Evolutionary conservation across 106 monocot genomes (phyloP).

Genomic region (Dendrobium officinale): DNA sequence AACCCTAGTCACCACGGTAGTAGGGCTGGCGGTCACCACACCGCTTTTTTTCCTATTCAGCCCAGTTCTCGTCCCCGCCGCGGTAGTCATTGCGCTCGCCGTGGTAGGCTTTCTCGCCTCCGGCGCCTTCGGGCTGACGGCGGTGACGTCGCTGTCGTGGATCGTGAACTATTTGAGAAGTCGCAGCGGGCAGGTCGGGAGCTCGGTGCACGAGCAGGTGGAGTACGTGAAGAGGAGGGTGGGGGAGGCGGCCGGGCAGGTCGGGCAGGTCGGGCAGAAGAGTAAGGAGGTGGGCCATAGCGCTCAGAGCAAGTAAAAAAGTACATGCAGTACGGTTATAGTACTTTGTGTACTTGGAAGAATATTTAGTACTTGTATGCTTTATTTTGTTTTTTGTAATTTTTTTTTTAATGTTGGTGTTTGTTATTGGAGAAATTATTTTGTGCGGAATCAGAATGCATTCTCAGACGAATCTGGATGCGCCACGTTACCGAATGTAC

Average conservation of each 20-base stretch:
- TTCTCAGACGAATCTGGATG: no score
- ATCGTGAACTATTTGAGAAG: constrained; percentile 19
- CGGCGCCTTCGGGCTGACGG: constrained; percentile 44
- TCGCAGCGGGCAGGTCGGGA: neutral
- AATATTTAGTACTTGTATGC: no score
- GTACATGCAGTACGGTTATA: no score
- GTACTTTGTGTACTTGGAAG: no score
- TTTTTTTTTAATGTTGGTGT: no score
- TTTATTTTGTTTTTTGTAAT: no score
- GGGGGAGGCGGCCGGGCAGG: constrained; percentile 23
- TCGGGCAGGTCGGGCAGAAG: constrained; percentile 24
- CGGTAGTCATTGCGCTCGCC: constrained; percentile 26
- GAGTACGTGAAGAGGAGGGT: constrained; percentile 22
- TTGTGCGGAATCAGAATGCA: no score
- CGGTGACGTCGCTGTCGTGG: constrained; percentile 32
- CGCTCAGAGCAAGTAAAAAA: constrained; percentile 2
- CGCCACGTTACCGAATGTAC: no score
- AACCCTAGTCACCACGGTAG: constrained; percentile 30
- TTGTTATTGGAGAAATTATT: no score
- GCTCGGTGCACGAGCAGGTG: constrained; percentile 16
- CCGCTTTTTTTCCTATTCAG: constrained; percentile 51
- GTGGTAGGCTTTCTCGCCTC: constrained; percentile 46
- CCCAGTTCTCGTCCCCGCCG: constrained; percentile 49
- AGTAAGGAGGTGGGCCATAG: constrained; percentile 28
- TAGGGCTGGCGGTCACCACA: constrained; percentile 28